A percentile compares a stretch with the other conserved stretches of the same genome.
Conservation (phyloP, 257 asterid genomes). For the Datura wrightii region DNA sequence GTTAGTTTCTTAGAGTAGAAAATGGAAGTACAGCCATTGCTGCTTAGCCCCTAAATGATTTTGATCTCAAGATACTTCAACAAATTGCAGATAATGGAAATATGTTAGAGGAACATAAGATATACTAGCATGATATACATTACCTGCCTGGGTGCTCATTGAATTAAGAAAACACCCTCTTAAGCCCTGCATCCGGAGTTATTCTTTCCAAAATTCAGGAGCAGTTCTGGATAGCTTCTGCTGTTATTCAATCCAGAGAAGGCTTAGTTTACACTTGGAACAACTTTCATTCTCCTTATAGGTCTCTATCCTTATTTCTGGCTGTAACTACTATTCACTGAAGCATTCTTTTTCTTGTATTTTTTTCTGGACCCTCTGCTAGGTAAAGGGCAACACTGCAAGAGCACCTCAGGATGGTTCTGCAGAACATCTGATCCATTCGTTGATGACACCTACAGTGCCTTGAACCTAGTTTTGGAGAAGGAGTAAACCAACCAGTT, state of each 20-base stretch:
- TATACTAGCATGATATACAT: constrained; percentile 6
- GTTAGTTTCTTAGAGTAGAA: neutral
- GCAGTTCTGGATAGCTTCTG: constrained; percentile 23
- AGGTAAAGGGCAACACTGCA: constrained; percentile 65
- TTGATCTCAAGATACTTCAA: constrained; percentile 7
- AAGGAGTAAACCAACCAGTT: constrained; percentile 41
- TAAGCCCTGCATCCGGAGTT: neutral
- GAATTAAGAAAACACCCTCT: constrained; percentile 7
- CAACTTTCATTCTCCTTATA: constrained; percentile 19
- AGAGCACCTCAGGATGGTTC: constrained; percentile 48
- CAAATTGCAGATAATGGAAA: constrained; percentile 15
- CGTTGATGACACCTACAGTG: constrained; percentile 47
- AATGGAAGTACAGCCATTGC: neutral
- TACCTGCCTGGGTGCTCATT: constrained; percentile 6
- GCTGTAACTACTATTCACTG: neutral
- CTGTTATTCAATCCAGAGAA: constrained; percentile 27
- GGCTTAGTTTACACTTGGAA: neutral
- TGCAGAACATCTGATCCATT: constrained; percentile 54
- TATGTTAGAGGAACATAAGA: neutral
- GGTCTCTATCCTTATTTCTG: constrained; percentile 3
- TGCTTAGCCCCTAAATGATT: constrained; percentile 12
- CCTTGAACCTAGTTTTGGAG: constrained; percentile 48
- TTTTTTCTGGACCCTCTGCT: constrained; percentile 30
- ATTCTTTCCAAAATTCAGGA: constrained; percentile 6
- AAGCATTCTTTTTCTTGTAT: constrained; percentile 1